Conservation (phyloP, 139 green algal genomes). For the Tetradesmus lagerheimii region DNA sequence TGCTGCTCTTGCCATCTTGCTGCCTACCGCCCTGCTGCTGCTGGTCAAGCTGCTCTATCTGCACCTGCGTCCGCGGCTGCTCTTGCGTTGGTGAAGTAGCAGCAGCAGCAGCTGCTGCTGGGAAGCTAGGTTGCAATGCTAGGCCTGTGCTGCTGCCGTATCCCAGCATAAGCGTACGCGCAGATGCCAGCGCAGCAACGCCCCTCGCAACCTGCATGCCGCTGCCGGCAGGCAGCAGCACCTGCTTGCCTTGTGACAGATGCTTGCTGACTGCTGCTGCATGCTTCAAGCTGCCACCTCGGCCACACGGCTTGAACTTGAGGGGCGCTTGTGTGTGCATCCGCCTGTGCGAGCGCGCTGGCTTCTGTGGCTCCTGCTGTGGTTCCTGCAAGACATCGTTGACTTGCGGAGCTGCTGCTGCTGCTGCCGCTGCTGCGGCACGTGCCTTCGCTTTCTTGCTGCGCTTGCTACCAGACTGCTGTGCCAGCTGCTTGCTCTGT, state of each 20-base stretch:
- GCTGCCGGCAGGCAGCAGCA: slow-evolving; percentile 10
- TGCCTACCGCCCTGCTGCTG: background rate
- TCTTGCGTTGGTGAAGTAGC: background rate
- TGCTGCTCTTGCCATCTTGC: slow-evolving; percentile 12
- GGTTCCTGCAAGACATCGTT: background rate
- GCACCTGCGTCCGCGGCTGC: background rate
- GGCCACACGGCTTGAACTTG: background rate
- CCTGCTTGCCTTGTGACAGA: background rate
- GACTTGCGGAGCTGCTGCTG: background rate
- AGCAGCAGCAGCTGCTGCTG: background rate
- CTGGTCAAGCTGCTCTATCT: background rate
- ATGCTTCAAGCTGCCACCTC: background rate
- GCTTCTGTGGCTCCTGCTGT: background rate
- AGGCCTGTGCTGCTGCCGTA: background rate
- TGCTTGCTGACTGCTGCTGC: background rate
- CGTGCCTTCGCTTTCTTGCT: background rate
- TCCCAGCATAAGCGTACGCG: slow-evolving; percentile 18
- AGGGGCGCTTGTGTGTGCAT: background rate
- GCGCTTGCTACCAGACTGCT: background rate
- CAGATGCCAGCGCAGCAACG: slow-evolving; percentile 5
- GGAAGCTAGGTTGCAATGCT: slow-evolving; percentile 29
- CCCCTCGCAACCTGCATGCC: slow-evolving; percentile 30
- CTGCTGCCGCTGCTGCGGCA: background rate
- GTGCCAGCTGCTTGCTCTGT: background rate
- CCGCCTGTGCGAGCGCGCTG: background rate